These are phyloP conservation scores for Tinospora cordifolia DNA, from an alignment of 164 flowering plant genomes.

Conservation along the genomic window DNA sequence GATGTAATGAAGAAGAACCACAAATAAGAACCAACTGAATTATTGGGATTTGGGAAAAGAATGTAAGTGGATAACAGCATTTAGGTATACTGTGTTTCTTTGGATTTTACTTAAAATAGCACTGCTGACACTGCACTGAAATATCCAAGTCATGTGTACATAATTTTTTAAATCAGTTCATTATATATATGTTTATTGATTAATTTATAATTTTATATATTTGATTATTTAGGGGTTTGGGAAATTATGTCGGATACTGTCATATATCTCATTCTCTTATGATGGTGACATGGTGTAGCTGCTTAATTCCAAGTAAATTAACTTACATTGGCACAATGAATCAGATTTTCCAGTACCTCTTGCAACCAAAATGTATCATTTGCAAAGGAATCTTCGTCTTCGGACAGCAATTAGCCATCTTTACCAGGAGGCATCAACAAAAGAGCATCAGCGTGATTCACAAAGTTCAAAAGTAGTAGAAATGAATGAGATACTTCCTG, in stretches of 20 bases:
- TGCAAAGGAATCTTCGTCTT: slow-evolving; percentile 48
- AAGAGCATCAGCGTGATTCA: slow-evolving; percentile 24
- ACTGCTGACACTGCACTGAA: no score
- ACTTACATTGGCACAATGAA: slow-evolving; percentile 3
- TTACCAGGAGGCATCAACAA: slow-evolving; percentile 32
- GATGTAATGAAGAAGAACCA: no score
- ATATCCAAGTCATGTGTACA: no score
- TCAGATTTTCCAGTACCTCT: slow-evolving; percentile 68
- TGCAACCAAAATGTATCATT: slow-evolving; percentile 67
- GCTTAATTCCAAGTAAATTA: neutral
- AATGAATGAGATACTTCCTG: slow-evolving; percentile 16
- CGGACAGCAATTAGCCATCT: slow-evolving; percentile 47
- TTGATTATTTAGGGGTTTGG: no score
- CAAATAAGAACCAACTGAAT: no score
- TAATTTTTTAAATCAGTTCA: no score
- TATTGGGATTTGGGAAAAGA: no score
- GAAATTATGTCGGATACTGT: neutral
- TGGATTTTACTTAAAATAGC: no score
- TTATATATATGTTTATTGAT: no score
- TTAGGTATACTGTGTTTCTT: no score
- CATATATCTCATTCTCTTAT: neutral
- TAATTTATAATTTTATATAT: no score
- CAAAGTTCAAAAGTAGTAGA: slow-evolving; percentile 21
- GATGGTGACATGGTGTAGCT: neutral
- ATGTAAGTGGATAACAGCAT: no score